Evolutionary conservation across 805 yeast genomes (phyloP), one percentile per base, ranked within the genome.

Genomic region (Lipomyces yamadae): DNA sequence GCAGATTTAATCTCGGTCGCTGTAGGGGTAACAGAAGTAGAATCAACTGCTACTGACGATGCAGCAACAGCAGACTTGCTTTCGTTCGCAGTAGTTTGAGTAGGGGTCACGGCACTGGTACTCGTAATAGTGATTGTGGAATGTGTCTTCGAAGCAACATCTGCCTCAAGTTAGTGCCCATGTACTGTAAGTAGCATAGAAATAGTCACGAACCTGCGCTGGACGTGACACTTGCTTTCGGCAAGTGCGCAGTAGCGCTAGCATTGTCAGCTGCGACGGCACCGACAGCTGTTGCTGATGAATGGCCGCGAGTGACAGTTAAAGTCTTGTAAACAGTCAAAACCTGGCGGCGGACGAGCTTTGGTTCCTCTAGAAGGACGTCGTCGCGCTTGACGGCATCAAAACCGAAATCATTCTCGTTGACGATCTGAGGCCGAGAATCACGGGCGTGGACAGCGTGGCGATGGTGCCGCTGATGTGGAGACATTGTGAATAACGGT

Each of bases 311-410:
- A n/a, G 70, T 67, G 48, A 67, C 66, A 39, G 70, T 67, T 37
- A 65, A 53, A 0, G 70, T 67, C 53, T 58, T 62, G 56, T 56
- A 65, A 42, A 65, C 56, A 13, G 70, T 67, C 48, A 67, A 64
- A 29, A 67, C 63, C 57, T 65, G 68, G 45, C 70, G 61, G 6
- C 69, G 66, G 35, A 61, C 65, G 55, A 64, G 24, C n/a, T 65
- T 64, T 35, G 52, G 29, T 6, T n/a, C 13, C 33, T 33, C 62
- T 58, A 34, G 45, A 50, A 37, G 59, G 58, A 42, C 59, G 42
- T 52, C 55, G 24, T 39, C 55, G 39, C 33, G 34, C n/a, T 42
- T 13, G 6, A 13, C 48, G 30, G 39, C 50, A 32, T 32, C 34
- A 52, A 57, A 37, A 24, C 60, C 37, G 58, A 60, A 45, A 54